Base-by-base conservation (phyloP, 352 stramenopile genomes). In the Pythium phragmiticola region DNA sequence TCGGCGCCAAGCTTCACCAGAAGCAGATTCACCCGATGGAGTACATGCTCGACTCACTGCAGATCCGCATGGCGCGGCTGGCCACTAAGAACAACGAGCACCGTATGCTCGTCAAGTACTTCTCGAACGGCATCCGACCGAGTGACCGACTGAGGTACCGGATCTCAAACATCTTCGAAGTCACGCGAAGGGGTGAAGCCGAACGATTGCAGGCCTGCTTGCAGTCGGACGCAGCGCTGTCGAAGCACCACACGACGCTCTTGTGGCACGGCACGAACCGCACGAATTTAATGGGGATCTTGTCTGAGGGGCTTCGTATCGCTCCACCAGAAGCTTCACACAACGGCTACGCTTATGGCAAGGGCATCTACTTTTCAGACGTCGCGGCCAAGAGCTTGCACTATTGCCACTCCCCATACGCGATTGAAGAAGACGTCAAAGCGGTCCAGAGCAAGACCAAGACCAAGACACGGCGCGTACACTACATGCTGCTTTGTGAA, bases 301-400 rank as follows among this genome's bases (percentile, higher is more conserved):
- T 96, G 13, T 87, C 78, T 0, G 81, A 93, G 17, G 88, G 88
- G 2, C 70, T 96, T 6, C 82, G 87, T 33, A 90, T 96, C 11
- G 88, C 88, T 16, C 88, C 88, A 11, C 78, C 82, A 0, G 88
- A 96, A 57, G 87, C 85, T 17, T 82, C 83, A 17, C 73, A 81
- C 45, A 80, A 85, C 23, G 88, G 88, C 8, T 93, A 90, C 64
- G 70, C 73, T 33, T 95, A 92, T 41, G 88, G 87, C 49, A 95
- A 94, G 52, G 88, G 88, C 0, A 42, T 96, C 16, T 96, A 96
- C 59, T 95, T 94, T 51, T 82, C 88, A 2, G 82, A 96, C 54
- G 72, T 85, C 30, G 60, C 82, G 0, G 61, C 73, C n/a, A 90
- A 92, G 69, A 92, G 83, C 48, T 61, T 92, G 16, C 67, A 77